A percentile compares a stretch with the other conserved stretches of the same genome.
Conservation (phyloP, 2,329 filamentous ascomycete species). For the Colletotrichum sidae region DNA sequence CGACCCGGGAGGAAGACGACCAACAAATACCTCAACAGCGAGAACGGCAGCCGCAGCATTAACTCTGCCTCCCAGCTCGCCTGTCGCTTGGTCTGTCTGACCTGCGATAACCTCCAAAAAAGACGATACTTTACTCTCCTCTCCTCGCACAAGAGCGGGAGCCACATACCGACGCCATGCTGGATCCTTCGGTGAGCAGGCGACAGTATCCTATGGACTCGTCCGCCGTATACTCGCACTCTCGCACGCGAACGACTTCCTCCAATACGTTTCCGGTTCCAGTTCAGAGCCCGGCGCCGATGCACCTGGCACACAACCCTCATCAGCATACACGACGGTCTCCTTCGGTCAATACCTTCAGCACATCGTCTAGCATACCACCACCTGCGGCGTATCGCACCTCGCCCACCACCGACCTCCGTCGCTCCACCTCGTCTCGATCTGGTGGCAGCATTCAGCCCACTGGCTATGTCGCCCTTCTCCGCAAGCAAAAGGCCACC, state of each 20-base stretch:
- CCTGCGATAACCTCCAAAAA: not conserved
- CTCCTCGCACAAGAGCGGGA: not conserved
- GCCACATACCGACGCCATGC: slow-evolving; percentile 17
- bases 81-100: not conserved
- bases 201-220: slow-evolving; percentile 40
- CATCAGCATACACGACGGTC: slow-evolving; percentile 63
- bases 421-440: slow-evolving; percentile 84
- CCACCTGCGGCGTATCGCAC: slow-evolving; percentile 69
- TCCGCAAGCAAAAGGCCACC: slow-evolving; percentile 96
- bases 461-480: slow-evolving; percentile 91
- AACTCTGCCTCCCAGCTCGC: not conserved
- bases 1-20: too few relatives aligned
- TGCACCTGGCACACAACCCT: slow-evolving; percentile 50
- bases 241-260: slow-evolving; percentile 66
- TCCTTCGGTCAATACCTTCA: slow-evolving; percentile 75
- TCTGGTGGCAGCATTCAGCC: slow-evolving; percentile 69
- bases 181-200: slow-evolving; percentile 41
- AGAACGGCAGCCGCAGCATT: slow-evolving; percentile 2
- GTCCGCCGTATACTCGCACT: slow-evolving; percentile 60
- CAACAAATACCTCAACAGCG: not conserved
- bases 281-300: slow-evolving; percentile 45
- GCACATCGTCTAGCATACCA: slow-evolving; percentile 76
- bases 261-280: slow-evolving; percentile 62
- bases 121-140: not conserved
- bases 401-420: slow-evolving; percentile 68